Percentiles rank a stretch among this genome's conserved stretches.
Evolutionary conservation across 805 yeast species (phyloP).

Genomic region (Metschnikowia colocasiae): DNA sequence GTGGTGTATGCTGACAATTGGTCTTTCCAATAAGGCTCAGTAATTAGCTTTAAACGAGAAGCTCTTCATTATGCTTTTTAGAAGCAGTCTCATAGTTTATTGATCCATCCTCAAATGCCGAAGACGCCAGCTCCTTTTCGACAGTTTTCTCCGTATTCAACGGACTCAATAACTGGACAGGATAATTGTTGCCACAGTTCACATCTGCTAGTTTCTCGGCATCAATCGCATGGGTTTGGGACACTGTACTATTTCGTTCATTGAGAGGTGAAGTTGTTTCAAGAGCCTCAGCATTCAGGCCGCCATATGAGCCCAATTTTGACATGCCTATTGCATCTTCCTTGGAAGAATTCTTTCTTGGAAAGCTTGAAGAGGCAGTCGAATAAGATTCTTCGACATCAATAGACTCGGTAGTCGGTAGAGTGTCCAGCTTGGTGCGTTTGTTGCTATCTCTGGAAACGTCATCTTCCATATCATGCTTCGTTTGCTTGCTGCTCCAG

Average conservation of each 20-base stretch:
- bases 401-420: not conserved
- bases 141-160: slow-evolving; percentile 2
- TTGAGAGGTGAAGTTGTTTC: not conserved
- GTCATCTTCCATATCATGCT: not conserved
- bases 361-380: not conserved
- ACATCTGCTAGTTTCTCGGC: not conserved
- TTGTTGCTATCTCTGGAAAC: not conserved
- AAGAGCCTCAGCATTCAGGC: not conserved
- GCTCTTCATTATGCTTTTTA: slow-evolving; percentile 3
- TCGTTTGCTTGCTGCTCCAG: slow-evolving; percentile 7
- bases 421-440: not conserved
- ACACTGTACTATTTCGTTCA: not conserved
- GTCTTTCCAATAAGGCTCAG: not conserved
- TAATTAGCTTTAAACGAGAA: not conserved
- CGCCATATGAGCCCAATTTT: not conserved
- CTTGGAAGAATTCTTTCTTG: not conserved
- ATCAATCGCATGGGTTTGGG: not conserved
- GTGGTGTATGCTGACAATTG: not conserved
- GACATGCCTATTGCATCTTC: not conserved
- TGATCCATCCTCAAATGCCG: slow-evolving; percentile 1
- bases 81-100: not conserved
- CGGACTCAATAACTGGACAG: slow-evolving; percentile 4
- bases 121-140: not conserved
- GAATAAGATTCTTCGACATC: not conserved
- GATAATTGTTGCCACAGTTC: not conserved